Percentiles rank a stretch among this genome's conserved stretches.
Conservation (phyloP, 306 rosid genomes). For the Cajanus cajan region DNA sequence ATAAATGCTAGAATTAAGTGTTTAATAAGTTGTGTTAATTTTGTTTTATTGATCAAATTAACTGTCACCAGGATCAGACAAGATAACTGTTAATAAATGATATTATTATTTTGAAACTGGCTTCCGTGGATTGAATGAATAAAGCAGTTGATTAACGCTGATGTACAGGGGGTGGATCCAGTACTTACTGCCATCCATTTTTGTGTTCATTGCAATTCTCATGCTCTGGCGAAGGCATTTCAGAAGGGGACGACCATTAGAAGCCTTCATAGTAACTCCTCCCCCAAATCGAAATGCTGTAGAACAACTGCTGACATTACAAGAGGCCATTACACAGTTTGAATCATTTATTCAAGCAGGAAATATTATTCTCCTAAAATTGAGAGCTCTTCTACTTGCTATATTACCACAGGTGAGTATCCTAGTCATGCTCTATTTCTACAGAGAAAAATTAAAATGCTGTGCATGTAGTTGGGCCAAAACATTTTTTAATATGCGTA, state of each 20-base stretch:
- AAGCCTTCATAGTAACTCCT: constrained; percentile 61
- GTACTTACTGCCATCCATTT: constrained; percentile 61
- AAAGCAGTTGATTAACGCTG: constrained; percentile 24
- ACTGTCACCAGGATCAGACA: constrained; percentile 23
- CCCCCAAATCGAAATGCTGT: constrained; percentile 81
- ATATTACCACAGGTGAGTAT: constrained; percentile 73
- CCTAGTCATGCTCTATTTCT: constrained; percentile 11
- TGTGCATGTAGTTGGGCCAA: constrained; percentile 10
- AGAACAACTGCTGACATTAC: constrained; percentile 82
- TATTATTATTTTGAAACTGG: constrained; percentile 23
- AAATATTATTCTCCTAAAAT: constrained; percentile 79
- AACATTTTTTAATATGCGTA: constrained; percentile 3
- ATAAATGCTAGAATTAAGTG: constrained; percentile 17
- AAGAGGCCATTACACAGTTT: constrained; percentile 76
- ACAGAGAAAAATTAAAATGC: neutral
- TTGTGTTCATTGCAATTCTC: constrained; percentile 50
- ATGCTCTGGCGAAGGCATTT: constrained; percentile 78
- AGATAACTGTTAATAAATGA: constrained; percentile 25
- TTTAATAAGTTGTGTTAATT: neutral
- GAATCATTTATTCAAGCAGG: constrained; percentile 79
- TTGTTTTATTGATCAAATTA: constrained; percentile 17
- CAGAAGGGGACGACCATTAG: constrained; percentile 53
- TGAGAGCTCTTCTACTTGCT: constrained; percentile 86
- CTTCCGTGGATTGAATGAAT: constrained; percentile 21
- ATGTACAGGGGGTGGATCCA: constrained; percentile 87